Base-by-base conservation (phyloP, 108 stramenopile species). In the Nitzschia sp. region DNA sequence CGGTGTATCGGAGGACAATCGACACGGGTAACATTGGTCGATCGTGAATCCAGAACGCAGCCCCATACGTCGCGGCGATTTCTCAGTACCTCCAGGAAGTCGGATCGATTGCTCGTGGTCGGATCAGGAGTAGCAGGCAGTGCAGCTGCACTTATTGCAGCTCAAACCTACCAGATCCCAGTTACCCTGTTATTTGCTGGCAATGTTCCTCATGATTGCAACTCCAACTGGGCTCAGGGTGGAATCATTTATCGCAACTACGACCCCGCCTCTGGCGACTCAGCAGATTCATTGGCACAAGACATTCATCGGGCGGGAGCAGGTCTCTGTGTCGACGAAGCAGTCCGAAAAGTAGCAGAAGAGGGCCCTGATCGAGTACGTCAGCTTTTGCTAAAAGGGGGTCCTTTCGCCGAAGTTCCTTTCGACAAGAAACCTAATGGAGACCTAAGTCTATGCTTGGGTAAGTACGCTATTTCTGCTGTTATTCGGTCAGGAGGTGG, bases 191-290 rank as follows among this genome's bases (percentile, higher is more conserved):
- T 94, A 0, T 91, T 82, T 76, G 93, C 93, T 5, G 93, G 93
- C 6, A 56, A 47, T 35, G 33, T 75, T 3, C 69, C 77, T 1
- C 59, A 66, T 2, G 95, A 97, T 78, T 98, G 97, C 83, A 98
- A 98, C 80, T 94, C 93, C 30, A 96, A 87, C 70, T 98, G 97
- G 97, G 97, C 97, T 0, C 97, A 98, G 75, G 97, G 97, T 2
- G 97, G 97, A 1, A 94, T 98, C 57, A 97, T 98, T 32, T 98
- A 97, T 77, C 68, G 90, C 15, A 92, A 92, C 60, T 87, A 67
- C 46, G 69, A 79, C n/a, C 61, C 72, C 2, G 65, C 28, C 31
- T 74, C 80, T 48, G 83, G 82, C 6, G 93, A 94, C 67, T 85
- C 91, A 2, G 86, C 94, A 0, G 72, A 70, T 28, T 71, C 74